Percentiles rank a stretch among this genome's conserved stretches.
Conservation (phyloP, 805 yeast species). For the Teunomyces pallodes region DNA sequence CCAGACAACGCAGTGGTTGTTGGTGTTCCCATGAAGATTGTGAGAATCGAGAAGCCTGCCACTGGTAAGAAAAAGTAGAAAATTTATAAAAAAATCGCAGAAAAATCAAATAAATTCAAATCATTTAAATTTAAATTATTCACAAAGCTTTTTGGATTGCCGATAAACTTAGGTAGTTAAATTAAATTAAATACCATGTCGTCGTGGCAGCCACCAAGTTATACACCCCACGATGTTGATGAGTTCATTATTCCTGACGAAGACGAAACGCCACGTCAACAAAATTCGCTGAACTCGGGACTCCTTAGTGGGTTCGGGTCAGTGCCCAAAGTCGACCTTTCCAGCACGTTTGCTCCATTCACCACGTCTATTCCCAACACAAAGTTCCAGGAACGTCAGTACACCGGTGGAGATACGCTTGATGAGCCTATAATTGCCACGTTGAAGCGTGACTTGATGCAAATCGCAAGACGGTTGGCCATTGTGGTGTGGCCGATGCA, state of each 20-base stretch:
- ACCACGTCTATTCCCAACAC: constrained; percentile 16
- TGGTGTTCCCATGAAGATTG: constrained; percentile 61
- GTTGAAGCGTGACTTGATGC: constrained; percentile 37
- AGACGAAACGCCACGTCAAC: constrained; percentile 10
- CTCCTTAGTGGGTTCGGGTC: constrained; percentile 10
- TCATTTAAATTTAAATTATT: neutral
- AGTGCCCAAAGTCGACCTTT: constrained; percentile 35
- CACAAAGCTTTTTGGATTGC: no score
- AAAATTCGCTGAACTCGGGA: neutral
- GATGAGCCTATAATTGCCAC: constrained; percentile 69
- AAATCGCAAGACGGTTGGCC: constrained; percentile 34
- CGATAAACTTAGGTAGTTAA: no score
- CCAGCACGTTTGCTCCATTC: constrained; percentile 35
- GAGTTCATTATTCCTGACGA: constrained; percentile 41
- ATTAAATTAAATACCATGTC: no score
- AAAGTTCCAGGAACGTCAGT: constrained; percentile 47
- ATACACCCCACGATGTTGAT: constrained; percentile 19
- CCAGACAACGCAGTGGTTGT: constrained; percentile 55
- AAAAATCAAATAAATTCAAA: neutral
- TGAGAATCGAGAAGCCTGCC: constrained; percentile 27
- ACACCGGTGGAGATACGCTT: constrained; percentile 66
- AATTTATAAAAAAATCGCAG: neutral
- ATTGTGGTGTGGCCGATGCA: constrained; percentile 47
- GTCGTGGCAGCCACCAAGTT: constrained; percentile 11
- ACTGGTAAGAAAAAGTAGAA: constrained; percentile 12